These are phyloP conservation scores for Polygonum aviculare DNA, from an alignment of 148 eudicot genomes.

Conservation along the genomic window DNA sequence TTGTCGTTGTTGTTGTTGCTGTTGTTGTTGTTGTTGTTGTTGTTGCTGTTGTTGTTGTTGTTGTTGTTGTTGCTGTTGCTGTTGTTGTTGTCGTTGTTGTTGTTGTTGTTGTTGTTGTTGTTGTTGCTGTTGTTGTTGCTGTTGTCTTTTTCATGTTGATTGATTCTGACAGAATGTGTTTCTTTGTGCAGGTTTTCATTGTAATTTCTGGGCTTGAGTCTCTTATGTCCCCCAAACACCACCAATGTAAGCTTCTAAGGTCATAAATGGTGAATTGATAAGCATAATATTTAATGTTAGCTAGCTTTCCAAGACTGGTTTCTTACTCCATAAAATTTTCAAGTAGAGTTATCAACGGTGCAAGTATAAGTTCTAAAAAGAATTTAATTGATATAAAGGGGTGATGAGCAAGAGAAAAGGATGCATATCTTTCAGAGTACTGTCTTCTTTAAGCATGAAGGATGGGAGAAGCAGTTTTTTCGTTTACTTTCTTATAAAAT, in stretches of 20 bases:
- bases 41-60: too few relatives aligned
- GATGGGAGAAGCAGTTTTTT: background rate
- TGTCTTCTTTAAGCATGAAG: slow-evolving; percentile 1
- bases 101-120: too few relatives aligned
- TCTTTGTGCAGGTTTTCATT: slow-evolving; percentile 57
- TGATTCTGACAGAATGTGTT: too few relatives aligned
- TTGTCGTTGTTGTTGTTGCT: too few relatives aligned
- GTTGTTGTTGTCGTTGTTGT: too few relatives aligned
- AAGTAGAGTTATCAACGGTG: background rate
- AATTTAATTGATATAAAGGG: background rate
- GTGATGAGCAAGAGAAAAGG: background rate
- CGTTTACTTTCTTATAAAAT: background rate
- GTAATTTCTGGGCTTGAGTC: slow-evolving; percentile 22
- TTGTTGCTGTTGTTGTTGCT: too few relatives aligned
- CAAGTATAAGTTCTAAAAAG: background rate
- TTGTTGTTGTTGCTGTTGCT: too few relatives aligned
- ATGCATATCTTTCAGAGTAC: background rate
- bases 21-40: too few relatives aligned
- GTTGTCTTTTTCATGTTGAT: too few relatives aligned
- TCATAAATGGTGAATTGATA: background rate
- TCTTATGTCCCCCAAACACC: slow-evolving; percentile 63
- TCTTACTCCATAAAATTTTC: too few relatives aligned
- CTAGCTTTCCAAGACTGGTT: too few relatives aligned
- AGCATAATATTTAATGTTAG: background rate
- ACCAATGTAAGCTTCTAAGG: slow-evolving; percentile 57